phyloP scores from a whole-genome alignment of 352 stramenopile genomes.

The Pythium angustatum region DNA sequence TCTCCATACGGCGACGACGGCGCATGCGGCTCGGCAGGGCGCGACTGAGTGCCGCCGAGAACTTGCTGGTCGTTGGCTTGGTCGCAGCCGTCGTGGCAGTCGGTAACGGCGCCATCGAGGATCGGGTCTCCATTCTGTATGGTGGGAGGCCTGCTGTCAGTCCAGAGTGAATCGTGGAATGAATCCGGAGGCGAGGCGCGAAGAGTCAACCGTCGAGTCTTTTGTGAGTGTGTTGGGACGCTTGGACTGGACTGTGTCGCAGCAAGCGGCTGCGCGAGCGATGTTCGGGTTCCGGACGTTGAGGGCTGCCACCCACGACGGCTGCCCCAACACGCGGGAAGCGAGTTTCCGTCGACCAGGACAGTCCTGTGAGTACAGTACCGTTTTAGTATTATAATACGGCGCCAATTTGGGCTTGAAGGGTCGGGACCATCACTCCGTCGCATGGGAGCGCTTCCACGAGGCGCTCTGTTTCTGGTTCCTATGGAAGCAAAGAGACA shows the following conservation, averaged over 20 bases:
- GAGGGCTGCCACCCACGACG: not conserved
- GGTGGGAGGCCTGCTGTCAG: too few relatives aligned
- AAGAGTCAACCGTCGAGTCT: too few relatives aligned
- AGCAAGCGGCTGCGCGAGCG: not conserved
- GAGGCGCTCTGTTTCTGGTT: constrained; percentile 9
- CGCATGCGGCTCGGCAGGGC: constrained; percentile 13
- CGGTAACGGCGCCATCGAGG: too few relatives aligned
- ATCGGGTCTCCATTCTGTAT: too few relatives aligned
- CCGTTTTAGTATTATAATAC: too few relatives aligned
- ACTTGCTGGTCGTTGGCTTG: not conserved
- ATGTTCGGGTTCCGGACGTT: not conserved
- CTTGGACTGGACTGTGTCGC: too few relatives aligned
- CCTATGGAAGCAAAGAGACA: not conserved
- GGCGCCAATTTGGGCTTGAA: too few relatives aligned
- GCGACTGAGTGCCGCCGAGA: constrained; percentile 5
- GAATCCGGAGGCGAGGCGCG: not conserved
- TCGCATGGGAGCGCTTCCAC: too few relatives aligned
- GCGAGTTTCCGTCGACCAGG: too few relatives aligned
- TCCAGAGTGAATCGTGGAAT: too few relatives aligned
- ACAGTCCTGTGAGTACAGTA: too few relatives aligned
- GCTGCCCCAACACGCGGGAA: not conserved
- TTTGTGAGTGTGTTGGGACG: too few relatives aligned
- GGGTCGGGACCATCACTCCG: constrained; percentile 1
- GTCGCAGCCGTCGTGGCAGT: not conserved
- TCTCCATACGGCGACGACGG: constrained; percentile 4